Evolutionary conservation across 1,284 basidiomycete genomes (phyloP), one percentile per base, ranked within the genome.

Genomic region (Irpex rosettiformis): DNA sequence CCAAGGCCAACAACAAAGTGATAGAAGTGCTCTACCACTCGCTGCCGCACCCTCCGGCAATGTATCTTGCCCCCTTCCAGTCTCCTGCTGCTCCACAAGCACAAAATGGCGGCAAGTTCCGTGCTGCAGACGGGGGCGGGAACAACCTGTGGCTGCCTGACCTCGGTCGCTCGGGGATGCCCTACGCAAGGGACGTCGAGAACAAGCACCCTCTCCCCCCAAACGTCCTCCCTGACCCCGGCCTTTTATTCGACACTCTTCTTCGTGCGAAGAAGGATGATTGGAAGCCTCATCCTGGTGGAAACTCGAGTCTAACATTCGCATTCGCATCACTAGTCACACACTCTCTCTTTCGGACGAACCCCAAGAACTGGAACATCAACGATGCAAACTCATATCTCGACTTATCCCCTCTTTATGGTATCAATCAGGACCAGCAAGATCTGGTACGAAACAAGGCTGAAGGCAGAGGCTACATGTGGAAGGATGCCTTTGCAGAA

Each of bases 281-380:
- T 59, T 64, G 54, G 48, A 45, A 57, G 51, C 54, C 61, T 1
- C 85, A 87, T 66, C 85, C 83, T 1, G 67, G 68, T 16, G 72
- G 73, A 4, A 79, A 89, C 56, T 85, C 82, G n/a, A 78, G 78
- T 53, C 72, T 89, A 18, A 87, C 89, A 70, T 92, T 92, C 64
- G 83, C 86, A 0, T 89, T 91, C 66, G 90, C 90, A 7, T 80
- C 89, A 62, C 72, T 91, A 56, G 77, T 92, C 61, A 91, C 88
- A 60, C 90, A 92, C 69, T 78, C 73, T 59, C 78, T 88, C 61
- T 92, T 92, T 75, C 75, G 85, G 58, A 90, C 89, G 3, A 76
- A 80, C 61, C 74, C 67, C 48, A 56, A 22, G 4, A 77, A 88
- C 67, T 76, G 73, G 70, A 77, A 73, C 0, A 80, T 84, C 65